Base-by-base conservation (phyloP, 225 moss, liverwort and hornwort species). In the Takakia lepidozioides region DNA sequence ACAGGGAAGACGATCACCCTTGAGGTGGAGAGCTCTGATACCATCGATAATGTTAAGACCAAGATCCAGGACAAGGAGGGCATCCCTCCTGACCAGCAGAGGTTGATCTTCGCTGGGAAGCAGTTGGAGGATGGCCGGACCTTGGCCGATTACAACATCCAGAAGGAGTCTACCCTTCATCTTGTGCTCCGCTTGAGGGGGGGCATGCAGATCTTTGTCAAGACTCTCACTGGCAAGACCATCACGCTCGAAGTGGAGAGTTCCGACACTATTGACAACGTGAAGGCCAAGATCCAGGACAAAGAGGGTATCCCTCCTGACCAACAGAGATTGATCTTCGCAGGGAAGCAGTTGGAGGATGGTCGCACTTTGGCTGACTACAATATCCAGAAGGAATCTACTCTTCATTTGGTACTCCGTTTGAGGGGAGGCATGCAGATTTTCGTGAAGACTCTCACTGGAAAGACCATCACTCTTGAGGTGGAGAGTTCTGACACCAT, bases 191-290 rank as follows among this genome's bases (percentile, higher is more conserved):
- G 43, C 19, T 21, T 43, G 18, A 43, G 43, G 20, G 64, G 64
- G 16, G 64, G 64, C 0, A 64, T 64, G 64, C 64, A 64, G 13
- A 64, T 64, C 1, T 64, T 64, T 14, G 64, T 64, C 0, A 64
- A 64, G 51, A 64, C 64, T 5, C 10, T 63, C 19, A 64, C 64
- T 11, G 64, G 64, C 0, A 64, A 64, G 50, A 64, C 64, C n/a
- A n/a, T n/a, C n/a, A n/a, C n/a, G n/a, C n/a, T n/a, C n/a, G n/a
- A n/a, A n/a, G n/a, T n/a, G n/a, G n/a, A n/a, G n/a, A n/a, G n/a
- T n/a, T n/a, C n/a, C n/a, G n/a, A n/a, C n/a, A n/a, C n/a, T n/a
- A n/a, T n/a, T n/a, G n/a, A n/a, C n/a, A n/a, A n/a, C n/a, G n/a
- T n/a, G n/a, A n/a, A n/a, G n/a, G n/a, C n/a, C n/a, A n/a, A n/a